These are phyloP conservation scores for Cyberlindnera maclurae DNA, from an alignment of 805 yeast genomes.

Conservation along the genomic window DNA sequence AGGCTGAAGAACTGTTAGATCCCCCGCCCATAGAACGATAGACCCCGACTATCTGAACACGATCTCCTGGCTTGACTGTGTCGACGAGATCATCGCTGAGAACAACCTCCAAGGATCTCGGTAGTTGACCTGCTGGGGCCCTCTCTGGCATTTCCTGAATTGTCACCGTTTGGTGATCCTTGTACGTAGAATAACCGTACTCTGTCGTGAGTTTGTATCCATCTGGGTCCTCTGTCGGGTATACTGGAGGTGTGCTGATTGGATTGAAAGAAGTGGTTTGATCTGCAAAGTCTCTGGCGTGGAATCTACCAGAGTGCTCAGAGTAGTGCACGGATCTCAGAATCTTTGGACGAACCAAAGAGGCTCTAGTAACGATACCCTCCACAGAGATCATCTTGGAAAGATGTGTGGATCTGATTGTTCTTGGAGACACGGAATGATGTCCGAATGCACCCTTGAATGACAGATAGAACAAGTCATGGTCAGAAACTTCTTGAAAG, in stretches of 20 bases:
- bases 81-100: constrained; percentile 94
- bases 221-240: constrained; percentile 88
- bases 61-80: constrained; percentile 88
- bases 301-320: constrained; percentile 74
- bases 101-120: constrained; percentile 87
- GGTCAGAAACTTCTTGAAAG: constrained; percentile 45
- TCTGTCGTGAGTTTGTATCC: constrained; percentile 87
- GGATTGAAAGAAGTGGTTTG: constrained; percentile 88
- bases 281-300: constrained; percentile 88
- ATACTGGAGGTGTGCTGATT: constrained; percentile 72
- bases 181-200: constrained; percentile 85
- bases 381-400: constrained; percentile 83
- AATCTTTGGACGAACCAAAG: constrained; percentile 88
- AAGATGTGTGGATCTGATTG: constrained; percentile 67
- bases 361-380: constrained; percentile 92
- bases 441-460: constrained; percentile 90
- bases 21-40: constrained; percentile 84
- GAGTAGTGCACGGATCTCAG: constrained; percentile 90
- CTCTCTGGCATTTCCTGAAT: constrained; percentile 97
- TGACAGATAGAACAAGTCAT: constrained; percentile 64
- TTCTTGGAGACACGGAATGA: constrained; percentile 80
- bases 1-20: constrained; percentile 49
- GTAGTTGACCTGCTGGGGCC: constrained; percentile 97
- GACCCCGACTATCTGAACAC: constrained; percentile 90
- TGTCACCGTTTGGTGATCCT: constrained; percentile 90